Evolutionary conservation across 495 filamentous ascomycete species (phyloP).

Genomic region (Penicillium riverlandense): DNA sequence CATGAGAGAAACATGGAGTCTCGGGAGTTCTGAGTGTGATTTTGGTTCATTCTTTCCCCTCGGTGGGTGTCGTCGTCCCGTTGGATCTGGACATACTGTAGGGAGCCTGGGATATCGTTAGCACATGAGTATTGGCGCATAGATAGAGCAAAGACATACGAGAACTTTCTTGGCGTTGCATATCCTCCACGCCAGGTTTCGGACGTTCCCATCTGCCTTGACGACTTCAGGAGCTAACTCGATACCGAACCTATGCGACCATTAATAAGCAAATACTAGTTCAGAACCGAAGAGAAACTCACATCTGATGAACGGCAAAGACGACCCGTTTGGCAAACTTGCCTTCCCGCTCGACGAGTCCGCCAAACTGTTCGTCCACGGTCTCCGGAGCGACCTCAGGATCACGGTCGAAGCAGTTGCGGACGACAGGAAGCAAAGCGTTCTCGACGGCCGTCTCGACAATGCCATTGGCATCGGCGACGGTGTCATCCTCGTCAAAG

Average conservation of each 20-base stretch:
- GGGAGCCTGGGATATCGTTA: constrained; percentile 25
- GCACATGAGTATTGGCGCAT: no score
- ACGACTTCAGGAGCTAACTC: constrained; percentile 93
- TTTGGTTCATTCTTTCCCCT: constrained; percentile 13
- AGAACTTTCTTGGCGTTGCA: constrained; percentile 92
- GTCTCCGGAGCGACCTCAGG: constrained; percentile 83
- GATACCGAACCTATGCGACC: constrained; percentile 67
- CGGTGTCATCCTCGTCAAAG: constrained; percentile 61
- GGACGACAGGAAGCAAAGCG: constrained; percentile 71
- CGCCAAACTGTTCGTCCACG: constrained; percentile 74
- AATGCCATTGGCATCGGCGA: constrained; percentile 39
- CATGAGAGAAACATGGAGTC: no score
- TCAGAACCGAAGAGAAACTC: constrained; percentile 7
- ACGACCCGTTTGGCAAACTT: constrained; percentile 86
- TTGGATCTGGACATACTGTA: constrained; percentile 41
- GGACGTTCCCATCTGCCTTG: constrained; percentile 83
- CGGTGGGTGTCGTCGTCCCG: constrained; percentile 35
- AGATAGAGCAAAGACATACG: constrained; percentile 45
- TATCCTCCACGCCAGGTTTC: constrained; percentile 88
- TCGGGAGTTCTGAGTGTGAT: no score
- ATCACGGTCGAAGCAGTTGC: constrained; percentile 88
- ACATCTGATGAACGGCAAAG: constrained; percentile 92
- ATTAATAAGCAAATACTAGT: constrained; percentile 3
- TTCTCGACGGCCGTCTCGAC: constrained; percentile 59
- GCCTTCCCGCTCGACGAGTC: constrained; percentile 71